Evolutionary conservation across 148 eudicot genomes (phyloP).

Genomic region (Drosera capensis): DNA sequence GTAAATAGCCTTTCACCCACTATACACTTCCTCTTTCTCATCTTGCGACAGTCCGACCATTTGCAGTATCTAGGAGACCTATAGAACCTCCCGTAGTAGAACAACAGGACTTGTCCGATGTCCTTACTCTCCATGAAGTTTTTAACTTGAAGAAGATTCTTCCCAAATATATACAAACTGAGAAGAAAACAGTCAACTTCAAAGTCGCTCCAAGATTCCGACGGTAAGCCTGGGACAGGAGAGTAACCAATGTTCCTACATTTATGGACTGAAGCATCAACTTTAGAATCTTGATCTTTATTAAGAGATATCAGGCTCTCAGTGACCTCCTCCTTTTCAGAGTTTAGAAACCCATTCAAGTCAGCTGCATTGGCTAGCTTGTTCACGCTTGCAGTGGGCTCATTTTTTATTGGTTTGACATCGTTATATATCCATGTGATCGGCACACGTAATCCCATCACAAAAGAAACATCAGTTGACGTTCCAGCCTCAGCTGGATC

Average conservation of each 20-base stretch:
- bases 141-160: conserved; percentile 43
- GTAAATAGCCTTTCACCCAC: conserved; percentile 54
- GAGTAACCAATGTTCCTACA: conserved; percentile 7
- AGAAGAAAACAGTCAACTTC: conserved; percentile 58
- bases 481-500: conserved; percentile 12
- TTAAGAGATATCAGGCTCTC: conserved; percentile 1
- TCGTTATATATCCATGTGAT: conserved; percentile 26
- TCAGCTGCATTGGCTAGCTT: neutral
- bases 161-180: conserved; percentile 63
- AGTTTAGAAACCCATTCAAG: neutral
- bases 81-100: conserved; percentile 55
- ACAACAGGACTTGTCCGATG: conserved; percentile 34
- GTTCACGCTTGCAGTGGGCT: neutral
- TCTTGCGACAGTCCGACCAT: conserved; percentile 61
- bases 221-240: conserved; percentile 34
- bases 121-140: conserved; percentile 42
- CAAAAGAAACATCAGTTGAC: conserved; percentile 9
- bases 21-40: conserved; percentile 43
- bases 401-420: conserved; percentile 5
- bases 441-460: conserved; percentile 42
- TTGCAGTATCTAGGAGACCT: conserved; percentile 29
- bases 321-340: conserved; percentile 6
- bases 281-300: conserved; percentile 9
- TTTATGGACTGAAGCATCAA: conserved; percentile 2
- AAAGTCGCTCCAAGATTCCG: conserved; percentile 30